phyloP scores from a whole-genome alignment of 352 stramenopile genomes.

The Elongisporangium senticosum region DNA sequence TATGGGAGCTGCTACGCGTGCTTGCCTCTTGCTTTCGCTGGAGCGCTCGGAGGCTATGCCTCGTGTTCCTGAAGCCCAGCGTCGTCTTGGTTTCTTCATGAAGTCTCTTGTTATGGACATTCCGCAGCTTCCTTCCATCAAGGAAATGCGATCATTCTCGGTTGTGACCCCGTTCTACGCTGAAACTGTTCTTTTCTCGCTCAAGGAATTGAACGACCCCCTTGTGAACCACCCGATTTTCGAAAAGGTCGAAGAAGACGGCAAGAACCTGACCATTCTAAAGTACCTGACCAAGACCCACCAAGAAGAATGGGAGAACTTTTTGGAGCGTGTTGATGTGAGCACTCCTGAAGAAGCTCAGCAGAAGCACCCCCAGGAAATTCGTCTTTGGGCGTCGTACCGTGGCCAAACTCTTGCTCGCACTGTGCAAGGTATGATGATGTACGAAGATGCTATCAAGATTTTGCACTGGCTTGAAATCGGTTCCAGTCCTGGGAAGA shows the following conservation, averaged over 20 bases:
- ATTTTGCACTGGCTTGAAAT: conserved; percentile 85
- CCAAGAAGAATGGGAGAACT: conserved; percentile 83
- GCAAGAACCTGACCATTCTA: conserved; percentile 80
- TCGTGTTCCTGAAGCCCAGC: conserved; percentile 50
- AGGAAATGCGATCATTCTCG: conserved; percentile 82
- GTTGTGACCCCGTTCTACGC: conserved; percentile 82
- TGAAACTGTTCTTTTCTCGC: conserved; percentile 76
- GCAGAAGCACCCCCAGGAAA: conserved; percentile 63
- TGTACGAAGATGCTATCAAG: conserved; percentile 86
- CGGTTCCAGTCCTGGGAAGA: conserved; percentile 56
- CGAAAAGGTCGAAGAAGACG: conserved; percentile 75
- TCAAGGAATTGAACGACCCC: conserved; percentile 76
- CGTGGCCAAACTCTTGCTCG: conserved; percentile 73
- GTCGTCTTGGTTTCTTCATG: conserved; percentile 83
- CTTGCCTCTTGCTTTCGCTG: conserved; percentile 57
- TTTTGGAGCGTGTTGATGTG: conserved; percentile 76
- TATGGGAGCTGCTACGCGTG: conserved; percentile 66
- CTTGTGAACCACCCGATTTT: conserved; percentile 85
- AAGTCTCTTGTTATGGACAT: conserved; percentile 86
- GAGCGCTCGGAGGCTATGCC: conserved; percentile 68
- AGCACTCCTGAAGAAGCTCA: conserved; percentile 66
- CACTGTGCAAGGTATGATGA: conserved; percentile 83
- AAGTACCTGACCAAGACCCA: conserved; percentile 86
- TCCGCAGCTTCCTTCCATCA: conserved; percentile 69
- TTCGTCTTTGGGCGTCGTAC: conserved; percentile 79